phyloP scores from a whole-genome alignment of 768 basidiomycete genomes.

The Tylopilus balloui region DNA sequence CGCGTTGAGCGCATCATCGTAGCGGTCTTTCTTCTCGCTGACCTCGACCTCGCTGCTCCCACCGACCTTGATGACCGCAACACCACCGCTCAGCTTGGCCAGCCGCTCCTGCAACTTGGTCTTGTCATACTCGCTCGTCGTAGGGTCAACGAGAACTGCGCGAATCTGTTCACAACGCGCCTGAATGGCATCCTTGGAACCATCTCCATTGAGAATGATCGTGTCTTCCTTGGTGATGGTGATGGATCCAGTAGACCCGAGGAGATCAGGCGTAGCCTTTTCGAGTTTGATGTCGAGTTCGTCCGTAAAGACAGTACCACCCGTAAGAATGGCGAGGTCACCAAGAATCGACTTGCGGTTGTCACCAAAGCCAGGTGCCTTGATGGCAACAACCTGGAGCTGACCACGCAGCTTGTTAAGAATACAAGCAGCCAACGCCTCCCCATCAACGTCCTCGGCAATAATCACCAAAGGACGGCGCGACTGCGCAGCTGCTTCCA shows the following conservation, averaged over 20 bases:
- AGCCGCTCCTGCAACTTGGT: slow-evolving; percentile 95
- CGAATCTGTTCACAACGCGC: slow-evolving; percentile 97
- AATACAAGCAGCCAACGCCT: slow-evolving; percentile 95
- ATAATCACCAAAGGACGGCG: slow-evolving; percentile 94
- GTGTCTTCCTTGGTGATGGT: slow-evolving; percentile 98
- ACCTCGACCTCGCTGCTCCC: slow-evolving; percentile 94
- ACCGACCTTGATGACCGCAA: slow-evolving; percentile 98
- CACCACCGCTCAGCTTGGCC: slow-evolving; percentile 93
- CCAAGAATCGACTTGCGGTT: slow-evolving; percentile 98
- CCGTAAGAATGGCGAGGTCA: slow-evolving; percentile 94
- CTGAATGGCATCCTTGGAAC: slow-evolving; percentile 83
- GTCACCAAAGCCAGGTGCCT: slow-evolving; percentile 98
- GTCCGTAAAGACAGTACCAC: slow-evolving; percentile 95
- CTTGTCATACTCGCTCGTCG: slow-evolving; percentile 91
- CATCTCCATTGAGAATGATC: slow-evolving; percentile 89
- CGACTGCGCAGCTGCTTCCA: slow-evolving; percentile 75
- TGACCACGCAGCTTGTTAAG: slow-evolving; percentile 99
- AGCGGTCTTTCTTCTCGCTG: slow-evolving; percentile 90
- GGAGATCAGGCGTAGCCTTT: slow-evolving; percentile 62
- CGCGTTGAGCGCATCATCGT: slow-evolving; percentile 96
- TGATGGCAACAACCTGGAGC: slow-evolving; percentile 89
- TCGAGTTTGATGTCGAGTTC: slow-evolving; percentile 84
- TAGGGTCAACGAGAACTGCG: slow-evolving; percentile 68
- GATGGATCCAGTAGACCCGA: slow-evolving; percentile 86
- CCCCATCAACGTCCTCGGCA: slow-evolving; percentile 96